These are phyloP conservation scores for Lignosus rhinocerotis DNA, from an alignment of 1,284 basidiomycete genomes.

Conservation along the genomic window DNA sequence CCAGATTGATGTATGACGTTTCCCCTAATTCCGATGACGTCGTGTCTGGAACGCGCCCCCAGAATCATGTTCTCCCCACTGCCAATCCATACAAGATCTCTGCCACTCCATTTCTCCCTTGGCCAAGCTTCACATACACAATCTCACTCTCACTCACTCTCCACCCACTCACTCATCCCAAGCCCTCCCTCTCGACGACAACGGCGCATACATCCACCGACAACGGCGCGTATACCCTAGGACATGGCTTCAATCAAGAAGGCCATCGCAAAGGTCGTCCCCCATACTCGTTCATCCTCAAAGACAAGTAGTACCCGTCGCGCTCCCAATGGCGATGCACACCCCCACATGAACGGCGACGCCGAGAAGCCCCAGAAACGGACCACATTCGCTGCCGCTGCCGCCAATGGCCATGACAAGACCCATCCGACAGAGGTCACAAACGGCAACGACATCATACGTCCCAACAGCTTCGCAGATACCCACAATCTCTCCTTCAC, in stretches of 20 bases:
- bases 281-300: conserved; percentile 18
- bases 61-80: not conserved
- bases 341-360: conserved; percentile 14
- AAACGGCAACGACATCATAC: conserved; percentile 1
- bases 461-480: not conserved
- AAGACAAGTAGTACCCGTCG: conserved; percentile 10
- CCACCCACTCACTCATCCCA: not conserved
- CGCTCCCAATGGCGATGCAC: conserved; percentile 12
- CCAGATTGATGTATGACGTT: not conserved
- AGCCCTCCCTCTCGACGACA: not conserved
- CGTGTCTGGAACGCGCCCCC: conserved; percentile 9
- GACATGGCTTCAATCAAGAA: conserved; percentile 24
- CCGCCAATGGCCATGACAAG: conserved; percentile 17
- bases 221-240: no score
- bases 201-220: conserved; percentile 3
- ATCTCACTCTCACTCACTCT: conserved; percentile 6
- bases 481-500: conserved; percentile 24
- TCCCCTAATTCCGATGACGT: conserved; percentile 5
- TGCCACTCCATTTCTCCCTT: not conserved
- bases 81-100: not conserved
- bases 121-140: not conserved
- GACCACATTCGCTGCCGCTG: conserved; percentile 18
- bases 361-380: conserved; percentile 9
- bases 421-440: conserved; percentile 16
- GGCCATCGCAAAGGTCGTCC: conserved; percentile 23